A percentile compares a stretch with the other conserved stretches of the same genome.
Conservation (phyloP, 2,329 filamentous ascomycete species). For the Hypomyces perniciosus region DNA sequence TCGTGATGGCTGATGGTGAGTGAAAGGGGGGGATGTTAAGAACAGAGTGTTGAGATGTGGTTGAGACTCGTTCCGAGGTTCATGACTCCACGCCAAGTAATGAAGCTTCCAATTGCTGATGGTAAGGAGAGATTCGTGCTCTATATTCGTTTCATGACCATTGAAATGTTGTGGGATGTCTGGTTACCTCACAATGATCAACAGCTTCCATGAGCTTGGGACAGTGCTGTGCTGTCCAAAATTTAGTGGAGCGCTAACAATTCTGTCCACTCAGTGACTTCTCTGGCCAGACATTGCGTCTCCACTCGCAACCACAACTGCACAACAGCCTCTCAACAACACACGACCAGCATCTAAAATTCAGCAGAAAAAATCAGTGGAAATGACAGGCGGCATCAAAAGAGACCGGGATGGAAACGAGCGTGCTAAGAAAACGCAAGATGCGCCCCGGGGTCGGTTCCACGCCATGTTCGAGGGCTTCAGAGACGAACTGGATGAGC, state of each 20-base stretch:
- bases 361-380: background rate
- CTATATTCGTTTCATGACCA: background rate
- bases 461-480: slow-evolving; percentile 80
- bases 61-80: background rate
- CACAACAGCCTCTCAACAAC: background rate
- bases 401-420: slow-evolving; percentile 47
- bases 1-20: background rate
- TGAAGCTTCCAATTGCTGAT: background rate
- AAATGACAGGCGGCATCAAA: slow-evolving; percentile 42
- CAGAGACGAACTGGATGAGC: slow-evolving; percentile 82
- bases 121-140: background rate
- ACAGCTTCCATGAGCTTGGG: background rate
- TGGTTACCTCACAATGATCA: background rate
- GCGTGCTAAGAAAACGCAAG: slow-evolving; percentile 32
- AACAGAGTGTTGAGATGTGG: slow-evolving; percentile 9
- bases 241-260: background rate
- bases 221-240: background rate
- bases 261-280: slow-evolving; percentile 1
- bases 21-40: slow-evolving; percentile 1
- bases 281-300: background rate
- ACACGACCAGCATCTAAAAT: background rate
- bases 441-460: slow-evolving; percentile 39
- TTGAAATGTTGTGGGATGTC: background rate
- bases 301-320: slow-evolving; percentile 6
- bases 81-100: background rate